Percentiles rank a stretch among this genome's conserved stretches.
Conservation (phyloP, 2,329 filamentous ascomycete genomes). For the Domatiomyces catenatus region DNA sequence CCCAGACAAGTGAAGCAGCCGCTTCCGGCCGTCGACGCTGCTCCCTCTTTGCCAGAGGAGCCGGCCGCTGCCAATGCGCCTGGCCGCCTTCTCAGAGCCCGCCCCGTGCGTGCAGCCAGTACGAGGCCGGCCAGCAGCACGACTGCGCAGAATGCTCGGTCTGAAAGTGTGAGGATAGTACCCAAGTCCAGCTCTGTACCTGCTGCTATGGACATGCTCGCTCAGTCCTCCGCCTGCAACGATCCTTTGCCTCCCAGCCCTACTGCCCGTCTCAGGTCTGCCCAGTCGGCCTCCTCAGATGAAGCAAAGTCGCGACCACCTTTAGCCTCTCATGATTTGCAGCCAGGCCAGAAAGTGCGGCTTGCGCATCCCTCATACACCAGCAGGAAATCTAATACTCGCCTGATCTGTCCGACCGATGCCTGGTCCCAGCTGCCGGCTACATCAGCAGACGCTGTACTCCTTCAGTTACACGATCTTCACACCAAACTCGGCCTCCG, state of each 20-base stretch:
- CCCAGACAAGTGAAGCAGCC: background rate
- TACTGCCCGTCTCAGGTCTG: background rate
- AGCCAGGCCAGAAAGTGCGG: background rate
- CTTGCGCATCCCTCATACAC: background rate
- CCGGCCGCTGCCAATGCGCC: background rate
- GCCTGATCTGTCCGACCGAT: background rate
- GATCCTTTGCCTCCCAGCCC: background rate
- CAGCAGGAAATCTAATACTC: background rate
- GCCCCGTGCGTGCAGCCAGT: slow-evolving; percentile 16
- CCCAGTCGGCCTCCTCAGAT: background rate
- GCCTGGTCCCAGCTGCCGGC: background rate
- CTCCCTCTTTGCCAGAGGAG: background rate
- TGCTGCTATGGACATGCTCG: slow-evolving; percentile 5
- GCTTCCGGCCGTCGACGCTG: background rate
- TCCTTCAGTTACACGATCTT: slow-evolving; percentile 2
- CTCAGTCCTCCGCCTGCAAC: background rate
- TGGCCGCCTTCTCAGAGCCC: slow-evolving; percentile 16
- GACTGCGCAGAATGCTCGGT: slow-evolving; percentile 2
- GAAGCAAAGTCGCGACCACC: background rate
- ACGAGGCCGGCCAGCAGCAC: slow-evolving; percentile 12
- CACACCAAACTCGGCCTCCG: slow-evolving; percentile 1
- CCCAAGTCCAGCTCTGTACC: slow-evolving; percentile 11
- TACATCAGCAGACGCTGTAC: background rate
- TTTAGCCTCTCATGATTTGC: background rate
- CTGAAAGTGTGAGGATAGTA: slow-evolving; percentile 7